Base-by-base conservation (phyloP, 2,329 filamentous ascomycete species). In the Thielaviopsis musarum region DNA sequence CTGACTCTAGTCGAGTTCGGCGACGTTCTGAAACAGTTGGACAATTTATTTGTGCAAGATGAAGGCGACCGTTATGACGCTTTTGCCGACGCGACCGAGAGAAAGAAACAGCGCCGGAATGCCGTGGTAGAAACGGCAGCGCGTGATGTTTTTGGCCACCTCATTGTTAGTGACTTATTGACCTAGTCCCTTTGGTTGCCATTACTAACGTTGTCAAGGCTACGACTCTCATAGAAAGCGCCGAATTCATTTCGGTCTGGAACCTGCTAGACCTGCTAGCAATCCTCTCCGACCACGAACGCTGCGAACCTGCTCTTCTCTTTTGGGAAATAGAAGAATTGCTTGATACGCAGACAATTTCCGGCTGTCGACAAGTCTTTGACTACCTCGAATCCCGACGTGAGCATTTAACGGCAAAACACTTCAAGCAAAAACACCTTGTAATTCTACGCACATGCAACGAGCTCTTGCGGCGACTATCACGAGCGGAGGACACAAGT, bases 321-420 rank as follows among this genome's bases (percentile, higher is more conserved):
- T 90, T 95, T 67, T 91, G 88, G 80, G 81, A 98, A 17, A 83
- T 96, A 21, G 93, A 99, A 69, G 93, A 97, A 71, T 80, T 98
- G 1, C 78, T 98, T 26, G 94, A 98, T 70, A 95, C 90, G 67
- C 91, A 98, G 70, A 95, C 91, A 0, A 95, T 96, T 51, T 81
- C 89, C 24, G 91, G 88, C 34, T 98, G 93, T 69, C 84, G 90
- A 62, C 87, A 82, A 62, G 86, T 97, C 15, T 97, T 98, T 68
- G 90, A 95, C 68, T 98, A 91, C 66, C 79, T 98, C 52, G 94
- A 98, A 70, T 96, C 93, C 22, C 81, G 94, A 61, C 82, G 93
- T 67, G 91, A 97, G 69, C 81, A 85, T 49, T 88, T 97, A 62
- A 94, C 87, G 21, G 83, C 88, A 54, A 84, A 77, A 69, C 81